Evolutionary conservation across 225 moss, liverwort and hornwort genomes (phyloP), one percentile per base, ranked within the genome.

Genomic region (Lunularia cruciata): DNA sequence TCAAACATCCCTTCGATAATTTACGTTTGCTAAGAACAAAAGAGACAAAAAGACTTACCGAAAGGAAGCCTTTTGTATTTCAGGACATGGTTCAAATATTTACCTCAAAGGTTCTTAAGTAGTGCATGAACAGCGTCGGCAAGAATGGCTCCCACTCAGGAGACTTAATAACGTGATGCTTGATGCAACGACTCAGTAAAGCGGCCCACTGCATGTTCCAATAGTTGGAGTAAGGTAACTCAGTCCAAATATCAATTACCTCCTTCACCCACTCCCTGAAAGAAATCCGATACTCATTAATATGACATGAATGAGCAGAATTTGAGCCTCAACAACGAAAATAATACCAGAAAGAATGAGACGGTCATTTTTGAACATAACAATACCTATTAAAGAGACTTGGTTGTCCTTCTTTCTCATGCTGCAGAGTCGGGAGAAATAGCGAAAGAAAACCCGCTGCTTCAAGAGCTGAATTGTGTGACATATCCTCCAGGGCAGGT

Each of bases 141-240:
- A 92, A 61, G 72, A 87, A 86, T 38, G 85, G 84, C 63, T 87
- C 85, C 85, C 83, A 92, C 70, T 92, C 87, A 65, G 85, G 65
- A 15, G 84, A 55, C 43, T 72, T 72, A 62, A 76, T 82, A 40
- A 82, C 72, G 60, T 67, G 72, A 53, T 72, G 73, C 72, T 87
- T 87, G 79, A 92, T 92, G 75, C 82, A 92, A 63, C 92, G 89
- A 59, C 84, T 76, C 34, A 92, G 73, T 5, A 92, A 57, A 68
- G 84, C 80, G 73, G 85, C 89, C 92, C 92, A 92, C 56, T 87
- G 87, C 33, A 87, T 77, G 83, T 83, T 89, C 92, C 92, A 92
- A 65, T 84, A 92, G 73, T 82, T 86, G 63, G 82, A 89, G 76
- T 84, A 82, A 26, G 92, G 89, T 52, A 92, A 79, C 34, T 80